A percentile compares a stretch with the other conserved stretches of the same genome.
Conservation (phyloP, 1,284 basidiomycete genomes). For the Phylloboletellus chloephorus region DNA sequence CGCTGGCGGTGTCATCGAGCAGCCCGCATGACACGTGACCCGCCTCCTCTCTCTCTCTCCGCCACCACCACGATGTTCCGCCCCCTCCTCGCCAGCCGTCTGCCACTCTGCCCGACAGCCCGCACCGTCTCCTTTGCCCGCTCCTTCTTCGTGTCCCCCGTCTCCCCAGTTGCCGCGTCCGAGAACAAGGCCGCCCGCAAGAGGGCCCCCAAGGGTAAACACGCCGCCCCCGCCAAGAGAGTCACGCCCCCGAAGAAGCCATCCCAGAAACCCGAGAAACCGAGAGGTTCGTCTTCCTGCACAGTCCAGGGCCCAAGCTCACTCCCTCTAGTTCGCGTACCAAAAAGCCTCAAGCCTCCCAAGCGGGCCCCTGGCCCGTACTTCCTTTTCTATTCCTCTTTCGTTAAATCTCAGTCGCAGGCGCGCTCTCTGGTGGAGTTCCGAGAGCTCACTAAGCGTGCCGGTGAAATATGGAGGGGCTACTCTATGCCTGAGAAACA, state of each 20-base stretch:
- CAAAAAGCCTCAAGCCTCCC: slow-evolving; percentile 22
- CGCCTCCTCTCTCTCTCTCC: slow-evolving; percentile 1
- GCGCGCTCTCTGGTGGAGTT: background rate
- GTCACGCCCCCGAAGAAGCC: slow-evolving; percentile 14
- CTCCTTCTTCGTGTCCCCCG: too few relatives aligned
- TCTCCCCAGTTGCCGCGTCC: too few relatives aligned
- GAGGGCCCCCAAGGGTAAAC: background rate
- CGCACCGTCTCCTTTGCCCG: too few relatives aligned
- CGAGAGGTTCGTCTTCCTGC: slow-evolving; percentile 6
- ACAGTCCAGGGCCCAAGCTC: background rate
- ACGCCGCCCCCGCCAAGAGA: background rate
- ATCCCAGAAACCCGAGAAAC: slow-evolving; percentile 7
- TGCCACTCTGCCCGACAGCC: background rate
- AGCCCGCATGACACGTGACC: background rate
- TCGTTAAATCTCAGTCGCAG: slow-evolving; percentile 8
- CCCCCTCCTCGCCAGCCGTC: slow-evolving; percentile 14
- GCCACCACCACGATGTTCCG: slow-evolving; percentile 8
- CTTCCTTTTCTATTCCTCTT: slow-evolving; percentile 22
- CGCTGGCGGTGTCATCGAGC: slow-evolving; percentile 12
- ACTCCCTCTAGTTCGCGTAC: slow-evolving; percentile 14
- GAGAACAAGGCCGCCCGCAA: slow-evolving; percentile 4
- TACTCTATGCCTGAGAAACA: slow-evolving; percentile 28
- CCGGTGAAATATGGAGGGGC: slow-evolving; percentile 20
- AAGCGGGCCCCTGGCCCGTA: slow-evolving; percentile 24
- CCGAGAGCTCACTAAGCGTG: slow-evolving; percentile 15